Evolutionary conservation across 345 rosid species (phyloP).

Genomic region (Viola odorata): DNA sequence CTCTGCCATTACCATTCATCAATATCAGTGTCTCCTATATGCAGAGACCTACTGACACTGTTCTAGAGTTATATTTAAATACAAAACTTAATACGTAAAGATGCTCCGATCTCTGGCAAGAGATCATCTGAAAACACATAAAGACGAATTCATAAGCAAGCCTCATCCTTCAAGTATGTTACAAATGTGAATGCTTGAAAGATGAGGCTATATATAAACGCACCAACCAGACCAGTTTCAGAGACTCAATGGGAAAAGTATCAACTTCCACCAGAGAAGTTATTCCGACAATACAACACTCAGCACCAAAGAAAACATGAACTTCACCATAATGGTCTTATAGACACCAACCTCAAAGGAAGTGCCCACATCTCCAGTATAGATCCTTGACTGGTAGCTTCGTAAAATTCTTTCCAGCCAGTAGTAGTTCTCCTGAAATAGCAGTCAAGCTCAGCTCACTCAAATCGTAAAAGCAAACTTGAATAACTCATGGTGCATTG

Average conservation of each 20-base stretch:
- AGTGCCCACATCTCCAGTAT: conserved; percentile 53
- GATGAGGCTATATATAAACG: neutral
- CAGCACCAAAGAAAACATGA: neutral
- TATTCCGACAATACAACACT: neutral
- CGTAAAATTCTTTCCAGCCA: conserved; percentile 61
- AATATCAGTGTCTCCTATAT: neutral
- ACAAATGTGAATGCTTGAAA: conserved; percentile 1
- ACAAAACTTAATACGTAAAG: neutral
- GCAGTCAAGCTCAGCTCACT: neutral
- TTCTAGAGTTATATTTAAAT: neutral
- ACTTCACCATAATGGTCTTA: neutral
- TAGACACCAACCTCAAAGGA: conserved; percentile 52
- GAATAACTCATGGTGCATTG: too few relatives aligned
- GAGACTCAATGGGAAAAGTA: too few relatives aligned
- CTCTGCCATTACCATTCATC: neutral
- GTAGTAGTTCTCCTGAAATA: conserved; percentile 48
- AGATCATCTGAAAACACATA: neutral
- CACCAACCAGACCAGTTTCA: neutral
- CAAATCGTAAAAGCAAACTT: too few relatives aligned
- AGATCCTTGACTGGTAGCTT: conserved; percentile 76
- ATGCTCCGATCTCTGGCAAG: neutral
- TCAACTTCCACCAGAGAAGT: neutral
- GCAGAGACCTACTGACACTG: neutral
- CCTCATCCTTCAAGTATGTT: neutral
- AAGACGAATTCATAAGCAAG: neutral